Evolutionary conservation across 371 early-diverging fungal species (phyloP).

Genomic region (Syncephalastrum monosporum): DNA sequence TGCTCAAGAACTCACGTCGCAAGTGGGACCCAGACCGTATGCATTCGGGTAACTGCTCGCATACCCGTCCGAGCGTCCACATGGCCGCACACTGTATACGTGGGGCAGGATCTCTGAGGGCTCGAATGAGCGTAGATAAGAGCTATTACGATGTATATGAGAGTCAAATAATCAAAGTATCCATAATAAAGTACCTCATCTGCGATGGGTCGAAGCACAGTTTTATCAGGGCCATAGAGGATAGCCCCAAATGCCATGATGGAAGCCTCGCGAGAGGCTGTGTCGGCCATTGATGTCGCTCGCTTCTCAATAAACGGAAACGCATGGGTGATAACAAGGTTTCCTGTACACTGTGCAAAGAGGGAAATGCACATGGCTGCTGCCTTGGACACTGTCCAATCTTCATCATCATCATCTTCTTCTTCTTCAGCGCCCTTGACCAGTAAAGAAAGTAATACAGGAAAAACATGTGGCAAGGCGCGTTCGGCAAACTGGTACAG

Average conservation of each 20-base stretch:
- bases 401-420: conserved; percentile 96
- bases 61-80: conserved; percentile 95
- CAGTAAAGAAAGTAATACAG: conserved; percentile 81
- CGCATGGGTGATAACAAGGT: conserved; percentile 74
- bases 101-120: conserved; percentile 82
- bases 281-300: conserved; percentile 30
- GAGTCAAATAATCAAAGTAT: background rate
- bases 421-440: conserved; percentile 94
- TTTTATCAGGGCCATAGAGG: conserved; percentile 83
- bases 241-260: conserved; percentile 98
- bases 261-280: conserved; percentile 89
- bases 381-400: conserved; percentile 97
- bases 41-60: conserved; percentile 65
- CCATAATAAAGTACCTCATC: conserved; percentile 40
- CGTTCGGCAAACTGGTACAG: conserved; percentile 75
- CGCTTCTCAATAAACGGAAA: conserved; percentile 80
- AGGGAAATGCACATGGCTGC: conserved; percentile 90
- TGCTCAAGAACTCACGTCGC: conserved; percentile 67
- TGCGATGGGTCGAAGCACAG: conserved; percentile 69
- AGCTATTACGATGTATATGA: conserved; percentile 38
- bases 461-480: conserved; percentile 74
- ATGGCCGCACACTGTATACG: conserved; percentile 94
- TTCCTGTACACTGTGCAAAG: conserved; percentile 80
- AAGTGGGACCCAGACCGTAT: conserved; percentile 75
- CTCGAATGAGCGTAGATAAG: conserved; percentile 78